Conservation (phyloP, 2,329 filamentous ascomycete species). For the Fusarium sp. region DNA sequence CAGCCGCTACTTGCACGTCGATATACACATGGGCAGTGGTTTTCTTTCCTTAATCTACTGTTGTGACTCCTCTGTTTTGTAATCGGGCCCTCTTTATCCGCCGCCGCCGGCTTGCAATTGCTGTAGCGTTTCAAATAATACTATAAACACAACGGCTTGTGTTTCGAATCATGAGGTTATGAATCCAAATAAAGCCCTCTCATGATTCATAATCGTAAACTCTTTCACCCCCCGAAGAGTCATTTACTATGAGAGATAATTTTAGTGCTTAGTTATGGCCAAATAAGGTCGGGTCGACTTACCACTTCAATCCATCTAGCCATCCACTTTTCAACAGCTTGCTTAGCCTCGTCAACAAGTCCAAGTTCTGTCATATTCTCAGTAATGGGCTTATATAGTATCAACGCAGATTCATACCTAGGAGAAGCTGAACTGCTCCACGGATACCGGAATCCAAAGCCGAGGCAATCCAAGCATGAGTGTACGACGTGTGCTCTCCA, state of each 20-base stretch:
- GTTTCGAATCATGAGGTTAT: too few species aligned
- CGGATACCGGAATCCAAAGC: conserved; percentile 17
- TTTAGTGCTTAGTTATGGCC: not conserved
- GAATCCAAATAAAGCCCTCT: too few species aligned
- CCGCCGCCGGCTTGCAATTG: too few species aligned
- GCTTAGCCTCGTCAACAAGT: conserved; percentile 19
- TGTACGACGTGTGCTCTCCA: conserved; percentile 17
- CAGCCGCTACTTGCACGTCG: too few species aligned
- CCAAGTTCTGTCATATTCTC: not conserved
- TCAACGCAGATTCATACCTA: fast-evolving
- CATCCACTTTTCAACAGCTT: conserved; percentile 19
- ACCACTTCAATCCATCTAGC: conserved; percentile 30
- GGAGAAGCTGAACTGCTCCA: conserved; percentile 2
- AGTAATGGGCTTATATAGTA: fast-evolving
- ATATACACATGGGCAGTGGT: too few species aligned
- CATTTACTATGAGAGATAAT: not conserved
- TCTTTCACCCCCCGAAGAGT: not conserved
- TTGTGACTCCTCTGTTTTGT: too few species aligned
- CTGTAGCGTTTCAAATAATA: too few species aligned
- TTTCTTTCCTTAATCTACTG: too few species aligned
- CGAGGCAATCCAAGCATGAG: conserved; percentile 22
- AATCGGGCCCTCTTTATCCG: too few species aligned
- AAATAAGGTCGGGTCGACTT: fast-evolving
- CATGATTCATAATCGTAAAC: too few species aligned
- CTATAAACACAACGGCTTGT: too few species aligned